Percentiles rank a stretch among this genome's conserved stretches.
Evolutionary conservation across 495 filamentous ascomycete species (phyloP).

Genomic region (Tuber borchii): DNA sequence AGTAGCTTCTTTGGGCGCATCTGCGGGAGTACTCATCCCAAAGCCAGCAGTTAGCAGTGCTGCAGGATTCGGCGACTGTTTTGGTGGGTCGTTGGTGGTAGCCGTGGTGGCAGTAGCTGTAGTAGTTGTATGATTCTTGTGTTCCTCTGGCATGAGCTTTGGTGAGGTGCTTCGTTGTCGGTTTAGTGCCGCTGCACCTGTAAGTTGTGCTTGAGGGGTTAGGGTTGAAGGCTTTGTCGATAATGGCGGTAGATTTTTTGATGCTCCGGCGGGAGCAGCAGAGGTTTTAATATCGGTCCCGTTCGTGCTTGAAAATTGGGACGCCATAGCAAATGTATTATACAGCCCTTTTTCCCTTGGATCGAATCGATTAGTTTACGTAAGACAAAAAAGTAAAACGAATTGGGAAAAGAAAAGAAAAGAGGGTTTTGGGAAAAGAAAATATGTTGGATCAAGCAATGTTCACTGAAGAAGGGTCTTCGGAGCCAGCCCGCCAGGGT

Average conservation of each 20-base stretch:
- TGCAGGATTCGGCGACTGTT: constrained; percentile 34
- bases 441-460: constrained; percentile 3
- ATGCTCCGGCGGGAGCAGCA: constrained; percentile 15
- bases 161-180: constrained; percentile 28
- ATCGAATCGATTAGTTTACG: constrained; percentile 2
- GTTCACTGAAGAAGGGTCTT: neutral
- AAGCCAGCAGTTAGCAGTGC: constrained; percentile 25
- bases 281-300: constrained; percentile 32
- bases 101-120: neutral
- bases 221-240: constrained; percentile 26
- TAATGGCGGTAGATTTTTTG: constrained; percentile 32
- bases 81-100: constrained; percentile 16
- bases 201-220: constrained; percentile 34
- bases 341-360: neutral
- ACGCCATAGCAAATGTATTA: constrained; percentile 30
- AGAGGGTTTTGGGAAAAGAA: constrained; percentile 11
- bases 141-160: constrained; percentile 21
- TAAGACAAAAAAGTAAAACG: neutral
- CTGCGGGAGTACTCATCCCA: constrained; percentile 26
- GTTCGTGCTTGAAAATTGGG: constrained; percentile 33
- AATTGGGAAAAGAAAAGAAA: neutral
- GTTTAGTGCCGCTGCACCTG: constrained; percentile 31
- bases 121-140: constrained; percentile 8
- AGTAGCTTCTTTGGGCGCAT: constrained; percentile 24
- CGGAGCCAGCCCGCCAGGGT: constrained; percentile 7